phyloP scores from a whole-genome alignment of 768 basidiomycete species.

The Suillus sp. region DNA sequence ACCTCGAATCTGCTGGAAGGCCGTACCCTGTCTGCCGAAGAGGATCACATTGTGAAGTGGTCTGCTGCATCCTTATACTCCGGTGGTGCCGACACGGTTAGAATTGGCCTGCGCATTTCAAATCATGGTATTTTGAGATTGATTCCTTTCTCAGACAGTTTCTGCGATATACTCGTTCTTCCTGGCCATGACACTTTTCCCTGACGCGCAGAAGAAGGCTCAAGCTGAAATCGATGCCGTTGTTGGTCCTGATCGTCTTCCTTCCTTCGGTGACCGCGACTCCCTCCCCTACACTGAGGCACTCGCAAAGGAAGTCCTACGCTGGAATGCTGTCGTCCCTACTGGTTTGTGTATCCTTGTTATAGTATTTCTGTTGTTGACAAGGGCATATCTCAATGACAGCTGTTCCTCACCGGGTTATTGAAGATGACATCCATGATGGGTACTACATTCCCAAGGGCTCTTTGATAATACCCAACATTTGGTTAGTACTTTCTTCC shows the following conservation, averaged over 20 bases:
- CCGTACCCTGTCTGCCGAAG: constrained; percentile 50
- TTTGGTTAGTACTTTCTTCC: constrained; percentile 20
- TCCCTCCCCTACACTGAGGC: constrained; percentile 66
- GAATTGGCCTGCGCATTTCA: neutral
- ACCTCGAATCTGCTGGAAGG: constrained; percentile 60
- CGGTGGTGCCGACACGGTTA: constrained; percentile 19
- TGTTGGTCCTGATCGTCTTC: constrained; percentile 60
- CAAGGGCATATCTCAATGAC: constrained; percentile 18
- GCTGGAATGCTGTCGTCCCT: constrained; percentile 45
- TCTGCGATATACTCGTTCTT: constrained; percentile 18
- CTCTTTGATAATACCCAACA: constrained; percentile 27
- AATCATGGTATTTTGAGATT: neutral
- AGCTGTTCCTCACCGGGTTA: constrained; percentile 51
- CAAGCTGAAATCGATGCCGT: constrained; percentile 64
- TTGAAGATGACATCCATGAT: constrained; percentile 60
- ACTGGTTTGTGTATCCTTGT: constrained; percentile 40
- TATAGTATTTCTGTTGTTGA: constrained; percentile 34
- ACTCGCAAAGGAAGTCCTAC: constrained; percentile 56
- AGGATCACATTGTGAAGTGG: constrained; percentile 67
- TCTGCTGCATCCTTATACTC: constrained; percentile 42
- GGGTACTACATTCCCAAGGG: constrained; percentile 63
- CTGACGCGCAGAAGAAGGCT: constrained; percentile 58
- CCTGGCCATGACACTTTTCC: constrained; percentile 12
- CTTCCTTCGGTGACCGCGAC: constrained; percentile 58
- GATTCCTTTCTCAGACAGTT: constrained; percentile 1